Evolutionary conservation across 305 asterid genomes (phyloP).

Genomic region (Ilex paraguariensis): DNA sequence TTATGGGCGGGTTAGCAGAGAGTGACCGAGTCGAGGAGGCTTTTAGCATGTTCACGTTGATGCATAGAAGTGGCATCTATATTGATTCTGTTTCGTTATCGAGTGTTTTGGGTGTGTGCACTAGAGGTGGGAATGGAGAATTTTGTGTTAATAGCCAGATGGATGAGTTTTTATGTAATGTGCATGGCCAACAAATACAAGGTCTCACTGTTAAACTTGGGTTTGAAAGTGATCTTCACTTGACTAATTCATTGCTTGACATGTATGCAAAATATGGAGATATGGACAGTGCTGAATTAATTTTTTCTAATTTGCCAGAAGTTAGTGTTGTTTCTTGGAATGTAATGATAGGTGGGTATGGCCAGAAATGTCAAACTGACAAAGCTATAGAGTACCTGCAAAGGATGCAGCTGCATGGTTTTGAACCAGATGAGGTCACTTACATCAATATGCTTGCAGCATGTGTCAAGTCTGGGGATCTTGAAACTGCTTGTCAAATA

Average conservation of each 20-base stretch:
- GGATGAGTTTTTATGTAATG: conserved; percentile 16
- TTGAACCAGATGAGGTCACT: conserved; percentile 74
- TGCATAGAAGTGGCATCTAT: conserved; percentile 44
- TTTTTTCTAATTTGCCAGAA: conserved; percentile 45
- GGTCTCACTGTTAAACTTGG: conserved; percentile 61
- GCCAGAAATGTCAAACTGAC: conserved; percentile 35
- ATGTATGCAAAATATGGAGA: conserved; percentile 58
- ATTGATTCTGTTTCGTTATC: conserved; percentile 59
- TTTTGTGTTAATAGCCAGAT: conserved; percentile 21
- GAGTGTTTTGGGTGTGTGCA: conserved; percentile 61
- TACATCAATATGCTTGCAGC: conserved; percentile 56
- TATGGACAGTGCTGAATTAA: conserved; percentile 55
- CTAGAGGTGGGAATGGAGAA: conserved; percentile 34
- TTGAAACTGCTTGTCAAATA: conserved; percentile 43
- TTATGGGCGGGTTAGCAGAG: conserved; percentile 70
- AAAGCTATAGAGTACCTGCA: conserved; percentile 48
- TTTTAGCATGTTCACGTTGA: conserved; percentile 56
- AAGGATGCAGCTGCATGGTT: conserved; percentile 51
- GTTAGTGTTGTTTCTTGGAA: conserved; percentile 79
- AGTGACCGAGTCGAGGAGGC: conserved; percentile 58
- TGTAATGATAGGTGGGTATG: conserved; percentile 78
- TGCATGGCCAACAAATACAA: conserved; percentile 55
- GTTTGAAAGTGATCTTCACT: conserved; percentile 42
- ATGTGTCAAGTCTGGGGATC: conserved; percentile 63
- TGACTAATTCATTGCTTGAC: conserved; percentile 72